phyloP scores from a whole-genome alignment of 2,329 filamentous ascomycete genomes.

The Salinomyces thailandicus region DNA sequence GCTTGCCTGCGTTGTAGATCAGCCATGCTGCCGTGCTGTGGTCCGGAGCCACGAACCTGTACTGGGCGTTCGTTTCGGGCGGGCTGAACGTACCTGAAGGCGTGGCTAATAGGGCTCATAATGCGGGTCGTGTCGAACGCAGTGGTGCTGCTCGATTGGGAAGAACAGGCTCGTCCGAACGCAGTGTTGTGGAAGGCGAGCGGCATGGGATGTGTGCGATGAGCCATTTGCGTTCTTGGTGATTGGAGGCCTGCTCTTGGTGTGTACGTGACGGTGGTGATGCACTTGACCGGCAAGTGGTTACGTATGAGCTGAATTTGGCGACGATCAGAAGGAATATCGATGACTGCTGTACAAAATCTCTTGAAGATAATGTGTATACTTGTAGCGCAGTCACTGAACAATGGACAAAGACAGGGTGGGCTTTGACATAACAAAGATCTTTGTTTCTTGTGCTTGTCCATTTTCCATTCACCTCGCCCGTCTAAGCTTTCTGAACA shows the following conservation, averaged over 20 bases:
- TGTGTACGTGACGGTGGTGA: not conserved
- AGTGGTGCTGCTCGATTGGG: not conserved
- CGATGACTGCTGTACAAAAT: too few relatives aligned
- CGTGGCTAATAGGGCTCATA: not conserved
- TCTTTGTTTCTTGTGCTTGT: too few relatives aligned
- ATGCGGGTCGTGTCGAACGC: not conserved
- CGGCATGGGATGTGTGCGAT: constrained; percentile 1
- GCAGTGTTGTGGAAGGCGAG: constrained; percentile 4
- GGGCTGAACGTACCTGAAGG: not conserved
- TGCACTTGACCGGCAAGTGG: not conserved
- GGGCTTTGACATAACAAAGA: not conserved
- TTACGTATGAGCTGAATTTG: too few relatives aligned
- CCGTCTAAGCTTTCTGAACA: too few relatives aligned
- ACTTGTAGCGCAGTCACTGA: too few relatives aligned
- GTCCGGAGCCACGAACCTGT: not conserved
- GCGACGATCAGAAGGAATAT: too few relatives aligned
- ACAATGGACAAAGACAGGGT: constrained; percentile 1
- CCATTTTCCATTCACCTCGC: too few relatives aligned
- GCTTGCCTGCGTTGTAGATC: not conserved
- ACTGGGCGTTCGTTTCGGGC: not conserved
- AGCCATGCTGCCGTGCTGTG: not conserved
- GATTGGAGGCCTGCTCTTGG: not conserved
- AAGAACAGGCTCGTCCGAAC: constrained; percentile 1
- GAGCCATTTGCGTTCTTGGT: not conserved
- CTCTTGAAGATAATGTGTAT: too few relatives aligned